Evolutionary conservation across 2,329 filamentous ascomycete species (phyloP), one percentile per base, ranked within the genome.

Genomic region (Aspergillus eucalypticola): DNA sequence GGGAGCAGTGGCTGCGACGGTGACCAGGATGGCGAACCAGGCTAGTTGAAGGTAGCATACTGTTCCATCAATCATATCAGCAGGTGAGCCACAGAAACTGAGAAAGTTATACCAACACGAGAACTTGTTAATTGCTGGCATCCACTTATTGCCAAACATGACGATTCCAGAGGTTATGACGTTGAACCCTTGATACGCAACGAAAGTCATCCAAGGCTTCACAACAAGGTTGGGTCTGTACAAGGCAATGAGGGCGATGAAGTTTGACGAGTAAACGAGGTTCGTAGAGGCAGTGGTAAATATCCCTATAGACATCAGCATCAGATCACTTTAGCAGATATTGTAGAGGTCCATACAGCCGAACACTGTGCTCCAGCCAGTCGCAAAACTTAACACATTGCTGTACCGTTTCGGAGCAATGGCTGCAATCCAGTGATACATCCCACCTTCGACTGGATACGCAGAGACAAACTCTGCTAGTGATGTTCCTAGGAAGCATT

Each of bases 381-480:
- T 81, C 21, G 75, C 66, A 63, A 81, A 82, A 48, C 78, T 80
- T 64, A 82, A 60, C 42, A 78, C 68, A 19, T 74, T 75, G 11
- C 74, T 79, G 44, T 71, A 71, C 44, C 66, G 67, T 38, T 69
- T 72, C 0, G 81, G 80, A 3, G 80, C 78, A 25, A 83, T 74
- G 1, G 78, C 79, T 6, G 79, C 80, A 41, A 81, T 80, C 81
- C 81, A 83, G 64, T 82, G 81, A 58, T 83, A 83, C 79, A 81
- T 81, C 46, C 81, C 81, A 21, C 81, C 81, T 54, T 78, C 77
- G 8, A 79, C 80, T 3, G 81, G 81, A 59, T 82, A 82, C 2
- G 78, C 77, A 3, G 79, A 81, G 8, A 81, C 79, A 56, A 83
- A 78, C 62, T 83, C 80, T 8, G 79, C 78, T 19, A 82, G 68